phyloP scores from a whole-genome alignment of 2,329 filamentous ascomycete species.

The Trichoderma guizhouense region DNA sequence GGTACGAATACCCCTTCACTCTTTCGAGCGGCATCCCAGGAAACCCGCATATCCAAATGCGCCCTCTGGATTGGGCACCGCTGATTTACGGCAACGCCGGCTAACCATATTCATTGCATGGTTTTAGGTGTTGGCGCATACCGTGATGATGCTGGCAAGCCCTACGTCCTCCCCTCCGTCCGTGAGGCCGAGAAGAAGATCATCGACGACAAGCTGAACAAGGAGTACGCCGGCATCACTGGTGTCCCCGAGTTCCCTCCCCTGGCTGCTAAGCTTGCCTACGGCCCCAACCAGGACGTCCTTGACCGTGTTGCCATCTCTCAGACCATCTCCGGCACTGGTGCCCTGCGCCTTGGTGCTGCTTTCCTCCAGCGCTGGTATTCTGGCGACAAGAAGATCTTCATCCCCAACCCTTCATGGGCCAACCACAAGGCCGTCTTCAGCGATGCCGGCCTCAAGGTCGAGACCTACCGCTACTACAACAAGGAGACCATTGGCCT shows the following conservation, averaged over 20 bases:
- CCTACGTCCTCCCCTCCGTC: slow-evolving; percentile 94
- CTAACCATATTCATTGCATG: slow-evolving; percentile 8
- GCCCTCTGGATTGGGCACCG: slow-evolving; percentile 13
- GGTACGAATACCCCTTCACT: slow-evolving; percentile 48
- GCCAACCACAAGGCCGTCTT: slow-evolving; percentile 88
- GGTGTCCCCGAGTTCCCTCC: slow-evolving; percentile 92
- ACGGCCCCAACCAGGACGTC: slow-evolving; percentile 74
- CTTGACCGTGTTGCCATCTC: slow-evolving; percentile 84
- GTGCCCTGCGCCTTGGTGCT: slow-evolving; percentile 89
- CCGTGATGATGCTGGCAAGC: slow-evolving; percentile 96
- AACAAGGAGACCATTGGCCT: slow-evolving; percentile 98
- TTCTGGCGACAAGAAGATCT: slow-evolving; percentile 89
- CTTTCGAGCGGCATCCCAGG: slow-evolving; percentile 12
- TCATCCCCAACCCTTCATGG: slow-evolving; percentile 87
- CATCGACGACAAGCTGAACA: slow-evolving; percentile 74
- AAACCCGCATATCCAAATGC: slow-evolving; percentile 5
- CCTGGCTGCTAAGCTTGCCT: slow-evolving; percentile 85
- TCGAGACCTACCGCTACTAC: slow-evolving; percentile 97
- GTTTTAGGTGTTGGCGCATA: slow-evolving; percentile 87
- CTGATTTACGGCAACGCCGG: slow-evolving; percentile 19
- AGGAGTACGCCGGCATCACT: slow-evolving; percentile 98
- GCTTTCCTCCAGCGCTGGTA: slow-evolving; percentile 92
- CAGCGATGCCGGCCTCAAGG: slow-evolving; percentile 83
- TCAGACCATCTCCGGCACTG: slow-evolving; percentile 97
- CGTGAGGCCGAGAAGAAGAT: slow-evolving; percentile 84